Evolutionary conservation across 164 flowering plant species (phyloP), one percentile per base, ranked within the genome.

Genomic region (Pachysandra terminalis): DNA sequence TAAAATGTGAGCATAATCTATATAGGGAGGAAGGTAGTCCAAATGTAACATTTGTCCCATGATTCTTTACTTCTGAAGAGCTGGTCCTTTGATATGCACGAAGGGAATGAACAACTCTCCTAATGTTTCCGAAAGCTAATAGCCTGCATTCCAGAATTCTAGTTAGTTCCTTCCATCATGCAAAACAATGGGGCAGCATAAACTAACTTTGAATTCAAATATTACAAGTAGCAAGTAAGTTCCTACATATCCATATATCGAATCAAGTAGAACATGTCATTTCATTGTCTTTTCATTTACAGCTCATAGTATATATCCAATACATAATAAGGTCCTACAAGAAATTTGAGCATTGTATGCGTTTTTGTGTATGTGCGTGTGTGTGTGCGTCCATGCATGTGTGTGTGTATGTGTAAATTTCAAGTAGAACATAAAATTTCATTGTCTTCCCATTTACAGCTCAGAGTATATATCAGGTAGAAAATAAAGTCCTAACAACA

Each of bases 91-190:
- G 69, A 27, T 58, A 56, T 27, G 65, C 56, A 21, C 71, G 45
- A 73, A 80, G 61, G 52, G 78, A 63, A 59, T 60, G 67, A 37
- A 76, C 69, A 58, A 74, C 75, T 67, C 76, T 76, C 73, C 73
- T 77, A 48, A 73, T 61, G 65, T 66, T 73, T 59, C 78, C 76
- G 40, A 61, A 60, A 49, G 73, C 76, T 59, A 73, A 73, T 66
- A 74, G 67, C 77, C 90, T 84, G 81, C 82, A 79, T 48, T 59
- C 54, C 14, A 45, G 17, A 10, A 12, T 3, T 10, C 17, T 10
- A 1, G 17, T 45, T 12, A 45, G 51, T 45, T 45, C 7, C 37
- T 1, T 45, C 51, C 51, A 40, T 5, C 45, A 40, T 40, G 10
- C 45, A 45, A 10, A 45, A 10, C 17, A 15, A 45, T 5, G 51